phyloP scores from a whole-genome alignment of 2,329 filamentous ascomycete species.

The Arthrobotrys sinensis region DNA sequence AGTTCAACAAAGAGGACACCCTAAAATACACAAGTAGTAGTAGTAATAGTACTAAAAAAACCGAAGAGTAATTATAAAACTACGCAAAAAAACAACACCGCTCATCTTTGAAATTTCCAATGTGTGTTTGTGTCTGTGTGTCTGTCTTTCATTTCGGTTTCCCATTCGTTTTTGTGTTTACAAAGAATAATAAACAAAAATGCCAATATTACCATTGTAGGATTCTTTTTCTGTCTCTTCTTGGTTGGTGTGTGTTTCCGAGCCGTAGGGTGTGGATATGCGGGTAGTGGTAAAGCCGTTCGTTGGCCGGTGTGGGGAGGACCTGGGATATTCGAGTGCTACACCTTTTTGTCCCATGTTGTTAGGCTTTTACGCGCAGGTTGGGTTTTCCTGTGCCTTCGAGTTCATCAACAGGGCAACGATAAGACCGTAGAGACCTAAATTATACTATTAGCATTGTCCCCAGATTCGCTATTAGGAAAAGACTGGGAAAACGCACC shows the following conservation, averaged over 20 bases:
- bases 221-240: conserved; percentile 23
- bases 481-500: conserved; percentile 74
- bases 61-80: conserved; percentile 20
- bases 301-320: not conserved
- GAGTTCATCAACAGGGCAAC: conserved; percentile 99
- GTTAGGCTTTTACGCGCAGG: conserved; percentile 21
- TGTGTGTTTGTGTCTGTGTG: not conserved
- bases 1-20: conserved; percentile 19
- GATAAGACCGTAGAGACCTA: conserved; percentile 98
- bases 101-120: conserved; percentile 39
- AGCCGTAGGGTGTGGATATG: not conserved
- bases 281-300: conserved; percentile 7
- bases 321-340: conserved; percentile 1
- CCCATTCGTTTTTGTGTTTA: conserved; percentile 53
- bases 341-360: not conserved
- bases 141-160: conserved; percentile 23
- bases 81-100: conserved; percentile 14
- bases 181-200: conserved; percentile 51
- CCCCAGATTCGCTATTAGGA: not conserved
- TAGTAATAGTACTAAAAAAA: no score
- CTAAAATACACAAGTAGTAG: conserved; percentile 57
- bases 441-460: not conserved
- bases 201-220: conserved; percentile 56
- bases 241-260: not conserved
- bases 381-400: conserved; percentile 73